Conservation (phyloP, 495 filamentous ascomycete species). For the Tuber calosporum region DNA sequence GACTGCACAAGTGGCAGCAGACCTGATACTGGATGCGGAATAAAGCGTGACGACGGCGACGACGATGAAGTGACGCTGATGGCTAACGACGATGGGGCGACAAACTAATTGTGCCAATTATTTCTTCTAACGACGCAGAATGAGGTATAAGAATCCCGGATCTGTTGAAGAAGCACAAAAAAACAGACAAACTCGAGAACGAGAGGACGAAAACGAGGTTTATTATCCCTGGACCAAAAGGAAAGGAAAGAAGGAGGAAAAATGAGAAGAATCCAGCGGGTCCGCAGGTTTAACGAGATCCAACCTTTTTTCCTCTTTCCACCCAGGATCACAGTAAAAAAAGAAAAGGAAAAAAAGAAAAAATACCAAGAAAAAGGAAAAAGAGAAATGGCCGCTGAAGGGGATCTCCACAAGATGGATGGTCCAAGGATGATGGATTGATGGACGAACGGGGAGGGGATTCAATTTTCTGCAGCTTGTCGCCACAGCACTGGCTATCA, state of each 20-base stretch:
- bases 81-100: background rate
- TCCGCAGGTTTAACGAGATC: background rate
- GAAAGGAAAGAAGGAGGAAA: background rate
- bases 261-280: background rate
- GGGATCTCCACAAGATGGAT: slow-evolving; percentile 8
- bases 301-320: background rate
- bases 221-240: background rate
- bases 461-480: slow-evolving; percentile 1
- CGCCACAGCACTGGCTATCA: background rate
- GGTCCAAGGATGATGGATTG: slow-evolving; percentile 1
- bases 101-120: slow-evolving; percentile 4
- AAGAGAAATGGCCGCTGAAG: background rate
- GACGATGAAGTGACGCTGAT: slow-evolving; percentile 3
- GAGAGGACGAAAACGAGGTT: background rate
- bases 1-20: slow-evolving; percentile 6
- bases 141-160: background rate
- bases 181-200: background rate
- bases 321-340: background rate
- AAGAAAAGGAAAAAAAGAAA: background rate
- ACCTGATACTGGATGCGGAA: slow-evolving; percentile 6
- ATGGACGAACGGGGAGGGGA: background rate
- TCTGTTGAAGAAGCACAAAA: background rate
- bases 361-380: background rate
- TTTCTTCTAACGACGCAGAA: background rate
- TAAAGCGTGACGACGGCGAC: slow-evolving; percentile 3